Evolutionary conservation across 2,329 filamentous ascomycete species (phyloP).

Genomic region (Trichoderma koningiopsis): DNA sequence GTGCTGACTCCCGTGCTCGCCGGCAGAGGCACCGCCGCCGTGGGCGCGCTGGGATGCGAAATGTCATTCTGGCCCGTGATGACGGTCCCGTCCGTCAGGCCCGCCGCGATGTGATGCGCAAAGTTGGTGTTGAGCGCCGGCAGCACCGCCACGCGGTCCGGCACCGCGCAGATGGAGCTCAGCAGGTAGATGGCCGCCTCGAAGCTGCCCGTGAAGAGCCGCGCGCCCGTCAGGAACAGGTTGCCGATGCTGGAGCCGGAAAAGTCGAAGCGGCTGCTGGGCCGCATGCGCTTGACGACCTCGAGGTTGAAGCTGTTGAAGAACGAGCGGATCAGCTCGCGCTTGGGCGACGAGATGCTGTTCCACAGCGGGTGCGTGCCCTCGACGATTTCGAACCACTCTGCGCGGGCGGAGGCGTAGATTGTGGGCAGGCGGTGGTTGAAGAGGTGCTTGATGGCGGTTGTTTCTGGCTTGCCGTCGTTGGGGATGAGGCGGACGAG

Average conservation of each 20-base stretch:
- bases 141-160: constrained; percentile 73
- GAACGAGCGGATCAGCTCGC: constrained; percentile 75
- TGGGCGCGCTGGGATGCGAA: constrained; percentile 75
- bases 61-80: constrained; percentile 95
- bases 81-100: constrained; percentile 70
- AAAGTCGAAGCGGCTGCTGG: constrained; percentile 75
- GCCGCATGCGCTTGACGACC: constrained; percentile 74
- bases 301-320: constrained; percentile 77
- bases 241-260: constrained; percentile 76
- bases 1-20: constrained; percentile 28
- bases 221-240: constrained; percentile 78
- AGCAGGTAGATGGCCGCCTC: constrained; percentile 91
- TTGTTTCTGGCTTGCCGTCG: constrained; percentile 62
- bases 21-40: constrained; percentile 42
- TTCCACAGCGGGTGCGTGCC: constrained; percentile 77
- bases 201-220: constrained; percentile 89
- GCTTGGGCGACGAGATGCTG: constrained; percentile 68
- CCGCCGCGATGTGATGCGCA: constrained; percentile 89
- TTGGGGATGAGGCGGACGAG: constrained; percentile 86
- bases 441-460: constrained; percentile 80
- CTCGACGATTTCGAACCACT: constrained; percentile 91
- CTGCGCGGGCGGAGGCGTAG: constrained; percentile 64
- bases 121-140: constrained; percentile 95
- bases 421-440: constrained; percentile 75
- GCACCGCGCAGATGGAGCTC: constrained; percentile 82